Evolutionary conservation across 78 protist species (phyloP).

Genomic region (Dictyostelium intermedium): DNA sequence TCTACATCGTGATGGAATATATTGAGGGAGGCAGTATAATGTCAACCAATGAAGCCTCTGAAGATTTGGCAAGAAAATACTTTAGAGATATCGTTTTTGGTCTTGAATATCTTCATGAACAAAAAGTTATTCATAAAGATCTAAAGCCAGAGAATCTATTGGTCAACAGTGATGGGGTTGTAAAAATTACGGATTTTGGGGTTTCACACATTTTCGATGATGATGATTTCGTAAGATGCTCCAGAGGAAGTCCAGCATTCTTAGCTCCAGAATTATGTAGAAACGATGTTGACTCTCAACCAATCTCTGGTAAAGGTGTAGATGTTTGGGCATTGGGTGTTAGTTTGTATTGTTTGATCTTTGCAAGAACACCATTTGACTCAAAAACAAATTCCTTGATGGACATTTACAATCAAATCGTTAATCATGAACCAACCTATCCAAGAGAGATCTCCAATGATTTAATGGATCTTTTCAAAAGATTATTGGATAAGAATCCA

Average conservation of each 20-base stretch:
- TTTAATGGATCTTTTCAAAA: constrained; percentile 30
- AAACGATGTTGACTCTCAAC: neutral
- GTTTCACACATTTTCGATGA: constrained; percentile 74
- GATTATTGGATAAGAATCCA: constrained; percentile 59
- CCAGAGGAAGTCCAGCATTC: constrained; percentile 88
- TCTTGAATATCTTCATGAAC: constrained; percentile 81
- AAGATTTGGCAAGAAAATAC: constrained; percentile 78
- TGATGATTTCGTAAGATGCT: constrained; percentile 32
- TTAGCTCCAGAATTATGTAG: constrained; percentile 81
- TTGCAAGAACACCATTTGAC: constrained; percentile 56
- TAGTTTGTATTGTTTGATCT: constrained; percentile 75
- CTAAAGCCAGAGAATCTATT: constrained; percentile 87
- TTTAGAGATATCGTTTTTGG: constrained; percentile 81
- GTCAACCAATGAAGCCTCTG: constrained; percentile 29
- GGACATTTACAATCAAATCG: constrained; percentile 10
- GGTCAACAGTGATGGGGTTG: constrained; percentile 64
- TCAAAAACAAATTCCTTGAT: neutral
- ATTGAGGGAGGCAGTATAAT: constrained; percentile 66
- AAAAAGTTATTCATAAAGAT: constrained; percentile 86
- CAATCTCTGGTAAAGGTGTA: constrained; percentile 68
- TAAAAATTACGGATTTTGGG: constrained; percentile 86
- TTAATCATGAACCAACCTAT: constrained; percentile 19
- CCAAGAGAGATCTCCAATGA: constrained; percentile 66
- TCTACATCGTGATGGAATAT: constrained; percentile 71
- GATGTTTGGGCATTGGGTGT: constrained; percentile 81